Conservation (phyloP, 2,329 filamentous ascomycete species). For the Metarhizium sp. region DNA sequence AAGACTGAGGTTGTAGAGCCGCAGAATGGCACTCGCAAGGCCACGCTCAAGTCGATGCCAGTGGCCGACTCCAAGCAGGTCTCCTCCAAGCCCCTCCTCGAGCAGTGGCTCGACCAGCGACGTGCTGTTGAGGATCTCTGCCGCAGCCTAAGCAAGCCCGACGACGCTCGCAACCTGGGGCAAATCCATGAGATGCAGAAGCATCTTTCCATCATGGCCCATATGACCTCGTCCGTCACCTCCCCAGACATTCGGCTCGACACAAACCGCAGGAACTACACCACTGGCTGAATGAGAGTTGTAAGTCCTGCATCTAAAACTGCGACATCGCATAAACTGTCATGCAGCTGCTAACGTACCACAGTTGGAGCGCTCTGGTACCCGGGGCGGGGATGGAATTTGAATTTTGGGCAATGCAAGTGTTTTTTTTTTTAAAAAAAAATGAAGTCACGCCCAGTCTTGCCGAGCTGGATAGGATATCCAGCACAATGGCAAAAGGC, state of each 20-base stretch:
- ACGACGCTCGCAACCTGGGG: slow-evolving; percentile 43
- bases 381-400: background rate
- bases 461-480: background rate
- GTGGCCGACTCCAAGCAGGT: slow-evolving; percentile 22
- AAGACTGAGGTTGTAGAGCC: slow-evolving; percentile 42
- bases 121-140: slow-evolving; percentile 53
- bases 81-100: slow-evolving; percentile 31
- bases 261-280: background rate
- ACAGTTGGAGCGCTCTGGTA: background rate
- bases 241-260: background rate
- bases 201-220: slow-evolving; percentile 41
- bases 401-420: background rate
- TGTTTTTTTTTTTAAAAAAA: background rate
- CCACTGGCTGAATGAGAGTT: slow-evolving; percentile 5
- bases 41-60: slow-evolving; percentile 31
- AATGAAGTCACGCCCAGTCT: background rate
- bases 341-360: background rate
- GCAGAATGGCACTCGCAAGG: slow-evolving; percentile 36
- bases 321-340: background rate
- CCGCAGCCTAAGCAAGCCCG: slow-evolving; percentile 36
- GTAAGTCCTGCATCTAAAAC: background rate
- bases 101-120: slow-evolving; percentile 54
- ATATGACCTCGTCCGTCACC: slow-evolving; percentile 26
- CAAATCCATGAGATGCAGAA: slow-evolving; percentile 42
- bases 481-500: background rate